A percentile compares a stretch with the other conserved stretches of the same genome.
Conservation (phyloP, 192 early-diverging fungal genomes). For the Mortierella hygrophila region DNA sequence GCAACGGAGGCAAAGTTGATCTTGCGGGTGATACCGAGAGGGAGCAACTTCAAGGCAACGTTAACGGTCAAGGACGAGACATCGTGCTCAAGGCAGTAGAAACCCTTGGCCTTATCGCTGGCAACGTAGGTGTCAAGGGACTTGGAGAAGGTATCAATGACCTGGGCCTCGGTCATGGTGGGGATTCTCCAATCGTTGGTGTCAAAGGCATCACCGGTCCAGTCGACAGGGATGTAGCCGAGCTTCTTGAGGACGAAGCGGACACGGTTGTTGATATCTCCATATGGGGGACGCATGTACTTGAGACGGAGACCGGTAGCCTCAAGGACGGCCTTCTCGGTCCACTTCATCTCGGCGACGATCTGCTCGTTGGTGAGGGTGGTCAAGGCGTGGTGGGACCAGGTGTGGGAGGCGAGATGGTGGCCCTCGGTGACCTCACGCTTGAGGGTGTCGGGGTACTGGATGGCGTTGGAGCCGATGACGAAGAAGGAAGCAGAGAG, state of each 20-base stretch:
- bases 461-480: constrained; percentile 64
- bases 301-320: constrained; percentile 67
- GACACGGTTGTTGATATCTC: constrained; percentile 83
- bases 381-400: constrained; percentile 72
- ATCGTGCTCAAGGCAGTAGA: constrained; percentile 67
- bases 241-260: constrained; percentile 74
- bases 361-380: constrained; percentile 60
- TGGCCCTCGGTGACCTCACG: constrained; percentile 62
- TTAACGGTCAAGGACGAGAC: constrained; percentile 51
- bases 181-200: constrained; percentile 61
- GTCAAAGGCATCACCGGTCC: constrained; percentile 56
- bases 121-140: constrained; percentile 41
- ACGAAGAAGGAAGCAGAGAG: constrained; percentile 68
- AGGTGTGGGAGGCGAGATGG: constrained; percentile 73
- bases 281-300: constrained; percentile 75
- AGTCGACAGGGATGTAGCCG: constrained; percentile 60
- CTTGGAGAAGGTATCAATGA: constrained; percentile 28
- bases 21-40: constrained; percentile 37
- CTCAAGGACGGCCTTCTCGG: constrained; percentile 66
- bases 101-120: constrained; percentile 51
- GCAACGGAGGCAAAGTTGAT: constrained; percentile 53
- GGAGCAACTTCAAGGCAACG: constrained; percentile 58
- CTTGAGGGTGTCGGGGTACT: constrained; percentile 58
- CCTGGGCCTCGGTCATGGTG: constrained; percentile 47
- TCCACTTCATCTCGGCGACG: constrained; percentile 78